Evolutionary conservation across 768 basidiomycete genomes (phyloP).

Genomic region (Mrakia blollopis): DNA sequence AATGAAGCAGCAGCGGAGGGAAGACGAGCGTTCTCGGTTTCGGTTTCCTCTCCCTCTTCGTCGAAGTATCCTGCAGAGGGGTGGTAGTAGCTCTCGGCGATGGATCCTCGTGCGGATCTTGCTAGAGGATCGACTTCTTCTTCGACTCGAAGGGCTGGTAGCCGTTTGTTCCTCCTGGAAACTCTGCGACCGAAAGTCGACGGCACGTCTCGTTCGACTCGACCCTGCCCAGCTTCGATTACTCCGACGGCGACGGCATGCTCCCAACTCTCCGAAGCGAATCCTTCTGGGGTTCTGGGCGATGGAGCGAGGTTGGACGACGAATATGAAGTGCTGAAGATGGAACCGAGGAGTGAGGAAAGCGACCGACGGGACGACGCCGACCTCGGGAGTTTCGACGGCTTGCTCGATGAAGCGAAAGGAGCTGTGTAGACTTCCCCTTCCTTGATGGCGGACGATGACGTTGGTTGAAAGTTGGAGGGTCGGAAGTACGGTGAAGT

Average conservation of each 20-base stretch:
- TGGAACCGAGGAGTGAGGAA: conserved; percentile 2
- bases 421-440: not conserved
- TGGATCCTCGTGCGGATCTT: not conserved
- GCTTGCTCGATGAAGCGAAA: not conserved
- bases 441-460: not conserved
- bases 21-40: not conserved
- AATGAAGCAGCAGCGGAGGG: not conserved
- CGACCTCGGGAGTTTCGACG: not conserved
- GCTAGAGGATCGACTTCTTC: not conserved
- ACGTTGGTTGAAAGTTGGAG: not conserved
- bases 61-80: conserved; percentile 6
- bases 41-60: not conserved
- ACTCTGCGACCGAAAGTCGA: not conserved
- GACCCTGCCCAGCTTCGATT: not conserved
- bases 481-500: not conserved
- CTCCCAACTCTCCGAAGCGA: not conserved
- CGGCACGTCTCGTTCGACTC: not conserved
- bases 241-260: not conserved
- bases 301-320: not conserved
- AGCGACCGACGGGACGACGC: conserved; percentile 11
- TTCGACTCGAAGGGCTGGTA: not conserved
- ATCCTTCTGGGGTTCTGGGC: not conserved
- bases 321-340: not conserved
- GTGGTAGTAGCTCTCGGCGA: not conserved
- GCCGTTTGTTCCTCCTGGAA: not conserved